Evolutionary conservation across 768 basidiomycete genomes (phyloP).

Genomic region (Phaeolepiota aurea): DNA sequence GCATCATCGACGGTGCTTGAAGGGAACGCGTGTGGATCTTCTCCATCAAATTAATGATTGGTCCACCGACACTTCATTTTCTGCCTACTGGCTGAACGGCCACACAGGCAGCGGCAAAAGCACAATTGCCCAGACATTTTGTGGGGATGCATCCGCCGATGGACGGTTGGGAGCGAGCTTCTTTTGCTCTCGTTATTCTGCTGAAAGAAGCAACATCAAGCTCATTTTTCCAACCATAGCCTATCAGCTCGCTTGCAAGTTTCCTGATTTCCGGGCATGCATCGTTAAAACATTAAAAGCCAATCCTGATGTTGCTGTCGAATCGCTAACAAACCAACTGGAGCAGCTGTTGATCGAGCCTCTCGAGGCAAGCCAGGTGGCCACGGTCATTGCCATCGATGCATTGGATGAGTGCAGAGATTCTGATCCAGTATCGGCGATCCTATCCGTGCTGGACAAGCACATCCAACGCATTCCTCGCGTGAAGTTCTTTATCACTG

Average conservation of each 20-base stretch:
- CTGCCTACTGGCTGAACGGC: constrained; percentile 15
- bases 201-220: constrained; percentile 13
- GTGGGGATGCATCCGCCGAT: constrained; percentile 3
- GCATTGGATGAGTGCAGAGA: constrained; percentile 12
- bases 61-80: constrained; percentile 4
- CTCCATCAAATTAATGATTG: constrained; percentile 8
- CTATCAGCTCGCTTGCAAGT: constrained; percentile 11
- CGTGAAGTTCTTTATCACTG: constrained; percentile 8
- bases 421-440: constrained; percentile 8
- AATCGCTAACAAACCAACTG: constrained; percentile 12
- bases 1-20: neutral
- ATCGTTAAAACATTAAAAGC: constrained; percentile 10
- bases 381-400: constrained; percentile 16
- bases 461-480: neutral
- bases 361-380: constrained; percentile 6
- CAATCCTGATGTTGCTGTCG: constrained; percentile 12
- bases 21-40: constrained; percentile 4
- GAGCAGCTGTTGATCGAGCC: constrained; percentile 14
- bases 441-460: constrained; percentile 5
- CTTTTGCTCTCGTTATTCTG: constrained; percentile 18
- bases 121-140: constrained; percentile 13
- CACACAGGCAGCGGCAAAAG: constrained; percentile 14
- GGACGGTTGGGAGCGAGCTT: constrained; percentile 15
- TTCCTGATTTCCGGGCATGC: constrained; percentile 8
- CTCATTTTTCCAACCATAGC: constrained; percentile 17